Percentiles rank a stretch among this genome's conserved stretches.
These are phyloP conservation scores for Colletotrichum tropicicola DNA, from an alignment of 2,329 filamentous ascomycete genomes.

Conservation along the genomic window DNA sequence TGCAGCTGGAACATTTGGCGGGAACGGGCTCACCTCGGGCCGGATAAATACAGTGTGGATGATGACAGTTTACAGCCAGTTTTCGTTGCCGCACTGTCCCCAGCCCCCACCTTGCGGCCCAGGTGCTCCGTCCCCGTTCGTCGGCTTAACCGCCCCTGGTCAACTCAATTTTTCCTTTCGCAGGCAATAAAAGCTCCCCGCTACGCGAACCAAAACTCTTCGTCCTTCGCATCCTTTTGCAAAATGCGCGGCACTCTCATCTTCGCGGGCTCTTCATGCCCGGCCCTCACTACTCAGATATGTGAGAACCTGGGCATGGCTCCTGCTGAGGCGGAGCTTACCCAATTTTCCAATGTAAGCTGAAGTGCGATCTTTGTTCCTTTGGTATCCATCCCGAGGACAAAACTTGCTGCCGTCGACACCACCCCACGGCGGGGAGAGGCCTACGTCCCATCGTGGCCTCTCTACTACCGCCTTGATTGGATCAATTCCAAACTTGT, in stretches of 20 bases:
- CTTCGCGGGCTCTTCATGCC: slow-evolving; percentile 74
- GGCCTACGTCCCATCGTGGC: too few species aligned
- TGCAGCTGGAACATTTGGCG: background rate
- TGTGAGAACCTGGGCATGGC: slow-evolving; percentile 74
- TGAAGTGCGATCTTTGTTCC: slow-evolving; percentile 34
- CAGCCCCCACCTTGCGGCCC: background rate
- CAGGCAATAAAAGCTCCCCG: slow-evolving; percentile 36
- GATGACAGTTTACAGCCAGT: rapidly evolving
- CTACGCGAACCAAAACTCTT: slow-evolving; percentile 34
- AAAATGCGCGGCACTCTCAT: slow-evolving; percentile 73
- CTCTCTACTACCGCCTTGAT: slow-evolving; percentile 27
- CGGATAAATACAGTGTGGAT: slow-evolving; percentile 27
- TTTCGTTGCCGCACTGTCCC: background rate
- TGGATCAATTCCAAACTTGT: slow-evolving; percentile 27
- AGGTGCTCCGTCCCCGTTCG: slow-evolving; percentile 1
- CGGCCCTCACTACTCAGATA: slow-evolving; percentile 70
- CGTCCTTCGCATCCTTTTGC: slow-evolving; percentile 35
- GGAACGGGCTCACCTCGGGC: background rate
- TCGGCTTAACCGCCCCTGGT: slow-evolving; percentile 19
- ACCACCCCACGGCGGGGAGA: too few species aligned
- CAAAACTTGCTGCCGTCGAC: slow-evolving; percentile 15
- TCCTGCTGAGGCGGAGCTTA: slow-evolving; percentile 71
- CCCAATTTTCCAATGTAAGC: slow-evolving; percentile 76
- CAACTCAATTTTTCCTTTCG: slow-evolving; percentile 28
- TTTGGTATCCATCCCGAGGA: slow-evolving; percentile 1